Evolutionary conservation across 257 asterid species (phyloP).

Genomic region (Paulownia fortunei): DNA sequence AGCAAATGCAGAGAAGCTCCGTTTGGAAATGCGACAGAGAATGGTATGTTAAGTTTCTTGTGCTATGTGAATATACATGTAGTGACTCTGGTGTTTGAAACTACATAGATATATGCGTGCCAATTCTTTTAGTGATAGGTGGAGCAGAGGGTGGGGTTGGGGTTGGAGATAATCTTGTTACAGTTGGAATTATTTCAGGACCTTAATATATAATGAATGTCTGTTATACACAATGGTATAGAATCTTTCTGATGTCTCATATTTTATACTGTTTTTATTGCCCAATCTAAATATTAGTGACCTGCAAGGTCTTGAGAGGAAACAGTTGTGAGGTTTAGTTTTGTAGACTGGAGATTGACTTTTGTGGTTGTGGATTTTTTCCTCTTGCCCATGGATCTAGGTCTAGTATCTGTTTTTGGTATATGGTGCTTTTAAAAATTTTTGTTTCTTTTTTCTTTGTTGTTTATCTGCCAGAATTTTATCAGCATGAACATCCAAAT

Average conservation of each 20-base stretch:
- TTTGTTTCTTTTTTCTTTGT: too few relatives aligned
- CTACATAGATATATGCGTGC: background rate
- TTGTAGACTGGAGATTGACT: background rate
- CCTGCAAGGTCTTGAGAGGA: background rate
- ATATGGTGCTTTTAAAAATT: too few relatives aligned
- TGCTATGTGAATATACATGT: background rate
- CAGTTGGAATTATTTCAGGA: too few relatives aligned
- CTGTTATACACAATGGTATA: background rate
- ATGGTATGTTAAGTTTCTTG: constrained; percentile 50
- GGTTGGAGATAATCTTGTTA: too few relatives aligned
- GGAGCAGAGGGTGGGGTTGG: too few relatives aligned
- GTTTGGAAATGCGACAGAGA: constrained; percentile 88
- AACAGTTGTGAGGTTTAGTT: background rate
- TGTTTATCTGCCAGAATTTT: too few relatives aligned
- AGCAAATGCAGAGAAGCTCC: constrained; percentile 86
- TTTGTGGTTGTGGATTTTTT: too few relatives aligned
- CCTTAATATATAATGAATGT: too few relatives aligned
- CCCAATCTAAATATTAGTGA: background rate
- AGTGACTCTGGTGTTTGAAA: background rate
- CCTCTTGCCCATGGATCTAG: background rate
- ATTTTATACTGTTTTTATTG: background rate
- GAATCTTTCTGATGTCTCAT: background rate
- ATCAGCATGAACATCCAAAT: too few relatives aligned
- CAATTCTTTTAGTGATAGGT: background rate
- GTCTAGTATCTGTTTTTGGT: too few relatives aligned